Evolutionary conservation across 345 rosid species (phyloP), one percentile per base, ranked within the genome.

Genomic region (Clarkia xantiana): DNA sequence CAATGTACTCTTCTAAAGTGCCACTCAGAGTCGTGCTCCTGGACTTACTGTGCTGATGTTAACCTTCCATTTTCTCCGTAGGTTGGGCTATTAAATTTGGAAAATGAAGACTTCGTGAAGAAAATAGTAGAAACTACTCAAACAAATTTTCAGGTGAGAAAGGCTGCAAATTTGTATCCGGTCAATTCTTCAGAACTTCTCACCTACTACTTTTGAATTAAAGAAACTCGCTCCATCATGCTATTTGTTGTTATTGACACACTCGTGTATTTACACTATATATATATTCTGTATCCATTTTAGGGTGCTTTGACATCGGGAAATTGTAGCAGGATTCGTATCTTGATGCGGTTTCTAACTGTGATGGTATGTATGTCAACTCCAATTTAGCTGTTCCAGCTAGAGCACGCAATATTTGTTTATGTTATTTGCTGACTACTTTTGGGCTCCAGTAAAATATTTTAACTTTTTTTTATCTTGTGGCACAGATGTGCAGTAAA

Each of bases 51-150:
- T 39, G 1, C 19, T 61, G 14, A 18, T 23, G 43, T 54, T 34
- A 18, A 11, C 13, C 15, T 48, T 16, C 25, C 36, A 20, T 52
- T 17, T 38, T n/a, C 29, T 61, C 23, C 11, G 18, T 57, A 93
- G 96, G 70, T 84, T 71, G 96, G 94, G 43, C 67, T 93, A 62
- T 46, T 93, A 75, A 87, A 93, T 77, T 69, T 84, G 85, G 99
- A 87, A 59, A 76, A 93, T 46, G 99, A 93, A 70, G 95, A 84
- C n/a, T 84, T 78, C 18, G 95, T 76, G 20, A 49, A 43, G 60
- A 70, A 63, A 52, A 10, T 84, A 25, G 73, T 84, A 57, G 86
- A 77, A 57, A 71, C 23, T 38, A 65, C 70, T 54, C 91, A 82
- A 54, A 53, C 61, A 54, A 57, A 68, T 61, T 80, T 93, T 59